Evolutionary conservation across 1,284 basidiomycete genomes (phyloP).

Genomic region (Rhodotorula sp.): DNA sequence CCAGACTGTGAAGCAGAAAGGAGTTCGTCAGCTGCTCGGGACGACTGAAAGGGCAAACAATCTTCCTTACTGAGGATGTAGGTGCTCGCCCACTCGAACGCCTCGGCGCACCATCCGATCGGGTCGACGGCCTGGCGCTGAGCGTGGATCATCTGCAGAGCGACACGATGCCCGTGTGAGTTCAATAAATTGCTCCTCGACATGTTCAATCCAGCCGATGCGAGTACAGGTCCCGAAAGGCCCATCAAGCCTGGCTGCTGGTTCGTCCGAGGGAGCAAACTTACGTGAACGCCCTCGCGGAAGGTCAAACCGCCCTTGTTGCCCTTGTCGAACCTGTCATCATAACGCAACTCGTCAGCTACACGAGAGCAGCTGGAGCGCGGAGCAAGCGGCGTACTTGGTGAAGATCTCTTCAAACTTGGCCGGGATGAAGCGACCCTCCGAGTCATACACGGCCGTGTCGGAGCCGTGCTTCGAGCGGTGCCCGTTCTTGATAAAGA

Average conservation of each 20-base stretch:
- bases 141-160: constrained; percentile 20
- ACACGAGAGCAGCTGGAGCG: not conserved
- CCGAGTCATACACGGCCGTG: constrained; percentile 54
- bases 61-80: constrained; percentile 16
- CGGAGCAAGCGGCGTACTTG: constrained; percentile 2
- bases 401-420: constrained; percentile 37
- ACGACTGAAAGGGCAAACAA: not conserved
- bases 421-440: constrained; percentile 51
- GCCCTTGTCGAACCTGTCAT: constrained; percentile 22
- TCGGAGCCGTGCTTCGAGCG: constrained; percentile 57
- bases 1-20: constrained; percentile 13
- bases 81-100: constrained; percentile 27
- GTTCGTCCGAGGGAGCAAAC: not conserved
- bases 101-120: constrained; percentile 17
- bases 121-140: constrained; percentile 24
- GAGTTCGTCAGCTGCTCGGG: not conserved
- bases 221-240: not conserved
- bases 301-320: constrained; percentile 29
- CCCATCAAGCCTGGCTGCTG: not conserved
- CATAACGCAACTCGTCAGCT: not conserved
- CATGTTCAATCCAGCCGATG: too few relatives aligned
- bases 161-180: not conserved
- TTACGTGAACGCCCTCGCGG: constrained; percentile 19
- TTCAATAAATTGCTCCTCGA: not conserved
- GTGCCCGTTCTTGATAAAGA: constrained; percentile 54